Evolutionary conservation across 2,329 filamentous ascomycete genomes (phyloP), one percentile per base, ranked within the genome.

Genomic region (Talaromyces atroroseus): DNA sequence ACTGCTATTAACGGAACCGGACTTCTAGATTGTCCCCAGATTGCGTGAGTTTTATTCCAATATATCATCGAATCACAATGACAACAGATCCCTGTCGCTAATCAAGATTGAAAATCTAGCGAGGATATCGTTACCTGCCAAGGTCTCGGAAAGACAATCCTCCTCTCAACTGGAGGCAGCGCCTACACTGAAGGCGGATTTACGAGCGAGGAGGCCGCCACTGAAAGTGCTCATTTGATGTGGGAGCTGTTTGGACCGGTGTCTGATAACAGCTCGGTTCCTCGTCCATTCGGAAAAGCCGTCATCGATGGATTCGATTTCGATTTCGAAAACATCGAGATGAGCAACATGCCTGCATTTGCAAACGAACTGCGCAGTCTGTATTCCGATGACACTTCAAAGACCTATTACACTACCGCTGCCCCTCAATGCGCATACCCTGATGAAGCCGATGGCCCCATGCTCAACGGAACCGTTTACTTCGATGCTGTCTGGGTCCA

Each of bases 271-370:
- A 76, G 71, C 42, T 70, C 68, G 1, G 74, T 74, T 6, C 76
- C 82, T 57, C 82, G 88, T 8, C 88, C 87, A 1, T 90, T 90
- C 66, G 84, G 84, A 54, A 70, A 73, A 14, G 82, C 83, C 11
- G 76, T 82, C 2, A 72, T 91, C 38, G 86, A 91, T 68, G 88
- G 88, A 3, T 90, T 90, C 68, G 87, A 91, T 70, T 83, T 90
- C 60, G 88, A 90, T 68, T 84, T 90, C 59, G 87, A 90, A 71
- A 76, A 80, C 6, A 68, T 71, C 2, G 79, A 80, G 12, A 70
- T 70, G 49, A 52, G 23, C 51, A 84, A 88, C 71, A 82, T 87
- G 72, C 77, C 75, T 0, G 71, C 80, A 1, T 88, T 89, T 62
- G 85, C 79, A 1, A 73, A 77, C 36, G 74, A 78, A 53, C 77